Conservation (phyloP, 352 stramenopile species). For the Phytophthora hybrid region DNA sequence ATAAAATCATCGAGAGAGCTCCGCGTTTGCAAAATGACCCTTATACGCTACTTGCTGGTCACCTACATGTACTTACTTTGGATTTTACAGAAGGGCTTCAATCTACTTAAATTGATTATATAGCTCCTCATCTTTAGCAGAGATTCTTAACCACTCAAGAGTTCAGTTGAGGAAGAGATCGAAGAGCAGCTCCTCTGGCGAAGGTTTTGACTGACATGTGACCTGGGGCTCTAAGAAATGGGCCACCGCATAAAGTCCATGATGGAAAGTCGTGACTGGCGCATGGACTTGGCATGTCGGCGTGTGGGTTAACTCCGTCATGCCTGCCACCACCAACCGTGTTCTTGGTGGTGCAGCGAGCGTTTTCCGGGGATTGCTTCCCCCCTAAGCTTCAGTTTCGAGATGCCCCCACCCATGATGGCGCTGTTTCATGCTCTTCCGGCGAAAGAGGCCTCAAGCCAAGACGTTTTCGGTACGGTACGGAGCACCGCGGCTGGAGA, state of each 20-base stretch:
- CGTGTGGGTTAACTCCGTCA: slow-evolving; percentile 19
- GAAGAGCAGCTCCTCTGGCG: slow-evolving; percentile 8
- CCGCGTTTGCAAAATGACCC: too few relatives aligned
- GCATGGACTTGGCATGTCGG: background rate
- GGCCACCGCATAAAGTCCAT: slow-evolving; percentile 15
- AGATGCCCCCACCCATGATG: background rate
- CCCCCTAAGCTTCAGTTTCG: slow-evolving; percentile 14
- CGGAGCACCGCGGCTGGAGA: slow-evolving; percentile 7
- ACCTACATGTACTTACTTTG: too few relatives aligned
- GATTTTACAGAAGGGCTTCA: too few relatives aligned
- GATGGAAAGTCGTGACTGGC: slow-evolving; percentile 24
- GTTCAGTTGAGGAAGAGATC: slow-evolving; percentile 6
- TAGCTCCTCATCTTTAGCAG: background rate
- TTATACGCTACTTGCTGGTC: too few relatives aligned
- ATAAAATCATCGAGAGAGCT: too few relatives aligned
- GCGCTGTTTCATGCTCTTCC: background rate
- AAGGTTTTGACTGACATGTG: slow-evolving; percentile 5
- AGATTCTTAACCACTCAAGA: background rate
- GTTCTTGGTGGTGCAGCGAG: slow-evolving; percentile 5
- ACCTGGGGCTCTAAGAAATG: slow-evolving; percentile 13
- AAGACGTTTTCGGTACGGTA: slow-evolving; percentile 16
- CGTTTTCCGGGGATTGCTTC: slow-evolving; percentile 21
- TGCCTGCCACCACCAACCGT: too few relatives aligned
- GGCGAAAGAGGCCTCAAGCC: background rate
- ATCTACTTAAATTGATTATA: too few relatives aligned